Percentiles rank a stretch among this genome's conserved stretches.
phyloP scores from a whole-genome alignment of 495 filamentous ascomycete species.

The Pyrenula massariospora region DNA sequence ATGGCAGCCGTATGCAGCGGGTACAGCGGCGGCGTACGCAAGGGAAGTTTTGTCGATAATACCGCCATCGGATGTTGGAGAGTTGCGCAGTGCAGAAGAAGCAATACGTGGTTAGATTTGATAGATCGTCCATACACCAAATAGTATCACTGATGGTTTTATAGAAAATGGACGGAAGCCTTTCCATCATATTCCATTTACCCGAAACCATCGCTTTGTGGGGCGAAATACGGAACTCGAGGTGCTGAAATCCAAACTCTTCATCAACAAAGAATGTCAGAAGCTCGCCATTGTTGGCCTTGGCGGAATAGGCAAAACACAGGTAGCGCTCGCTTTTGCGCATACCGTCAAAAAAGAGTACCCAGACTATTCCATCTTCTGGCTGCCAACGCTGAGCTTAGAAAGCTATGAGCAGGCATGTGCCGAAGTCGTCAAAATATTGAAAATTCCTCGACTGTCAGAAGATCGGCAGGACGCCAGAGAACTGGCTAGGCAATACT shows the following conservation, averaged over 20 bases:
- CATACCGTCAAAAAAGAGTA: slow-evolving; percentile 23
- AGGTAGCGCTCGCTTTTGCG: slow-evolving; percentile 35
- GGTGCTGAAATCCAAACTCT: slow-evolving; percentile 6
- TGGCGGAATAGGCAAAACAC: slow-evolving; percentile 39
- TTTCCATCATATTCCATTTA: slow-evolving; percentile 10
- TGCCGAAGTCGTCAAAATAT: slow-evolving; percentile 18
- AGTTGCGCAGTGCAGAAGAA: too few relatives aligned
- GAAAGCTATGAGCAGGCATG: slow-evolving; percentile 35
- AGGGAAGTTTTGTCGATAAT: not conserved
- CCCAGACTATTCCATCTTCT: slow-evolving; percentile 34
- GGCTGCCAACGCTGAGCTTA: slow-evolving; percentile 27
- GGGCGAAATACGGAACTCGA: slow-evolving; percentile 13
- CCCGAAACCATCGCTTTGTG: slow-evolving; percentile 17
- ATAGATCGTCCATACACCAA: slow-evolving; percentile 4
- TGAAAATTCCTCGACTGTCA: slow-evolving; percentile 10
- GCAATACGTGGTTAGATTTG: slow-evolving; percentile 5
- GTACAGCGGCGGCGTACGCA: not conserved
- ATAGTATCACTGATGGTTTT: slow-evolving; percentile 5
- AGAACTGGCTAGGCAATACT: slow-evolving; percentile 14
- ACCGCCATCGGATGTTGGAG: too few relatives aligned
- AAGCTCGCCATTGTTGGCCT: slow-evolving; percentile 26
- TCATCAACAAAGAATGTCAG: slow-evolving; percentile 2
- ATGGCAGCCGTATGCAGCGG: slow-evolving; percentile 26
- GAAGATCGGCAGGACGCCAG: slow-evolving; percentile 12
- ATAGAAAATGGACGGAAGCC: slow-evolving; percentile 18